phyloP scores from a whole-genome alignment of 495 filamentous ascomycete genomes.

The Xylaria venustula region DNA sequence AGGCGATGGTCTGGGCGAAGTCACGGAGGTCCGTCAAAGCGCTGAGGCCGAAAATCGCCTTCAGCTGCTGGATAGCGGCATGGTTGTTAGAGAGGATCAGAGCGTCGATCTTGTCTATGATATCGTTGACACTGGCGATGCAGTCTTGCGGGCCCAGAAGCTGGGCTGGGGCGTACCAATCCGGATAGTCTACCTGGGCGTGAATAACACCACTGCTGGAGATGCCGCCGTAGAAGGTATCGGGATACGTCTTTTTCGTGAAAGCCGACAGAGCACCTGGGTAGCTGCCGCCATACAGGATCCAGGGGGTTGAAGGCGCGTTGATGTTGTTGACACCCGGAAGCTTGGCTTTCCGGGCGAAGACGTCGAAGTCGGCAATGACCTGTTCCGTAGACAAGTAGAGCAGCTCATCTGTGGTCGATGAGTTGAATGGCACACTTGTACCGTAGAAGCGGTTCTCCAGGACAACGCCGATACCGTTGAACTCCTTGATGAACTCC shows the following conservation, averaged over 20 bases:
- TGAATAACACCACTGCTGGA: slow-evolving; percentile 34
- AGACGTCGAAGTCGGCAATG: slow-evolving; percentile 39
- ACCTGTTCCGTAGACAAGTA: slow-evolving; percentile 41
- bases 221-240: slow-evolving; percentile 37
- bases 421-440: slow-evolving; percentile 31
- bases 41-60: slow-evolving; percentile 37
- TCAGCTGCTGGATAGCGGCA: slow-evolving; percentile 29
- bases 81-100: slow-evolving; percentile 27
- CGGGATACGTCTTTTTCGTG: slow-evolving; percentile 32
- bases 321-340: slow-evolving; percentile 29
- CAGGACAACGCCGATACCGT: slow-evolving; percentile 40
- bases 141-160: slow-evolving; percentile 40
- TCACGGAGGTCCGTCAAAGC: slow-evolving; percentile 32
- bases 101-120: slow-evolving; percentile 37
- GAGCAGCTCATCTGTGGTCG: slow-evolving; percentile 35
- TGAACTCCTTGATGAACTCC: slow-evolving; percentile 35
- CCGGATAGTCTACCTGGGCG: slow-evolving; percentile 26
- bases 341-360: slow-evolving; percentile 35
- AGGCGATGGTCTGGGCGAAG: slow-evolving; percentile 42
- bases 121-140: slow-evolving; percentile 37
- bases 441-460: slow-evolving; percentile 42
- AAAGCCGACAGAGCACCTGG: slow-evolving; percentile 37
- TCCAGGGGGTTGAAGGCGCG: slow-evolving; percentile 34
- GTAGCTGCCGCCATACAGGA: slow-evolving; percentile 39
- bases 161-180: slow-evolving; percentile 42